Evolutionary conservation across 371 early-diverging fungal species (phyloP).

Genomic region (Catenaria anguillulae): DNA sequence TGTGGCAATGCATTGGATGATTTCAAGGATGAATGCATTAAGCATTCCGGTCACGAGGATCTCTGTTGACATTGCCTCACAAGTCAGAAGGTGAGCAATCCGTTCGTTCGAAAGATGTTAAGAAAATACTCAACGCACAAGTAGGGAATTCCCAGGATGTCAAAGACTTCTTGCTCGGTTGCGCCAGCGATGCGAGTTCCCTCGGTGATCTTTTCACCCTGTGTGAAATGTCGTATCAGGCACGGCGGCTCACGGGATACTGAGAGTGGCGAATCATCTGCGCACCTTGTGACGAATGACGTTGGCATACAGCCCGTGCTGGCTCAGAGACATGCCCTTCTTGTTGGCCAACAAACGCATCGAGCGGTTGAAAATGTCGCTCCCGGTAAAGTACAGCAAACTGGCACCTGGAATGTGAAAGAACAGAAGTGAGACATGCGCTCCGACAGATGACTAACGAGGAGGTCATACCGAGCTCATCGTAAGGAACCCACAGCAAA

Average conservation of each 20-base stretch:
- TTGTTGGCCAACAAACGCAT: conserved; percentile 19
- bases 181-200: neutral
- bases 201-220: neutral
- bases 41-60: too few species aligned
- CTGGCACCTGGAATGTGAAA: too few species aligned
- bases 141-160: conserved; percentile 2
- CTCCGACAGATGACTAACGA: too few species aligned
- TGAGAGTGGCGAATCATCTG: too few species aligned
- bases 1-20: too few species aligned
- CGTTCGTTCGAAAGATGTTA: too few species aligned
- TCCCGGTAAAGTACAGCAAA: conserved; percentile 27
- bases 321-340: conserved; percentile 17
- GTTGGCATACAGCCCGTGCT: conserved; percentile 18
- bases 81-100: too few species aligned
- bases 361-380: conserved; percentile 27
- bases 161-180: conserved; percentile 5
- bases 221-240: neutral
- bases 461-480: conserved; percentile 10
- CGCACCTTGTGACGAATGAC: conserved; percentile 9
- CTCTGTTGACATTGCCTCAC: too few species aligned
- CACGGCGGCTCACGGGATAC: too few species aligned
- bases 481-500: conserved; percentile 14
- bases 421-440: too few species aligned
- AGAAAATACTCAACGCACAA: too few species aligned
- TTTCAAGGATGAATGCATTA: too few species aligned